A percentile compares a stretch with the other conserved stretches of the same genome.
Conservation (phyloP, 495 filamentous ascomycete species). For the Apiosordaria backusii region DNA sequence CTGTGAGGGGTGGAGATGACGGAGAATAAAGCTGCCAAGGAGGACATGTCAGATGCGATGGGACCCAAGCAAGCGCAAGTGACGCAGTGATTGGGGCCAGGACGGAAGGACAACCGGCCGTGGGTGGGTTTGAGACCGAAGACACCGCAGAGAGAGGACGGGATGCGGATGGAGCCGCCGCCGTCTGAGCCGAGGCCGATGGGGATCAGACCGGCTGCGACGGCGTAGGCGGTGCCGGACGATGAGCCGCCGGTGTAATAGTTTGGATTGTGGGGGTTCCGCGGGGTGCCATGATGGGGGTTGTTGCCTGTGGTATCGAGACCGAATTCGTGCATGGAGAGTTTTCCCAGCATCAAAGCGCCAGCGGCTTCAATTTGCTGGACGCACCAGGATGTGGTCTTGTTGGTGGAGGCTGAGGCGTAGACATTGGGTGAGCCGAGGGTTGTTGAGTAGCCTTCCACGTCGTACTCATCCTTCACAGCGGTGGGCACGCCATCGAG, state of each 20-base stretch:
- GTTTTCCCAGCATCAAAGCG: slow-evolving; percentile 72
- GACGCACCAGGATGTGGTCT: slow-evolving; percentile 62
- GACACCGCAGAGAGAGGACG: slow-evolving; percentile 71
- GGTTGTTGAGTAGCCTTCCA: slow-evolving; percentile 66
- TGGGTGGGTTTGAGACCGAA: slow-evolving; percentile 82
- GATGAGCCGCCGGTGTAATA: slow-evolving; percentile 87
- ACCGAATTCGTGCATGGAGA: slow-evolving; percentile 83
- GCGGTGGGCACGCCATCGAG: slow-evolving; percentile 73
- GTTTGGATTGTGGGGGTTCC: slow-evolving; percentile 66
- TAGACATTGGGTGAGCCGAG: slow-evolving; percentile 52
- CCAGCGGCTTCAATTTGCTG: slow-evolving; percentile 68
- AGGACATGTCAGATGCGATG: slow-evolving; percentile 67
- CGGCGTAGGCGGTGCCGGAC: slow-evolving; percentile 72
- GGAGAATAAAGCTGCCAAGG: slow-evolving; percentile 69
- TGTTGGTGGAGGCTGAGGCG: slow-evolving; percentile 43
- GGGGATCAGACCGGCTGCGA: slow-evolving; percentile 69
- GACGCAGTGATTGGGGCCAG: slow-evolving; percentile 56
- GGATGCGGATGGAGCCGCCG: slow-evolving; percentile 78
- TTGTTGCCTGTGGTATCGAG: slow-evolving; percentile 81
- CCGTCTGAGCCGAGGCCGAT: slow-evolving; percentile 78
- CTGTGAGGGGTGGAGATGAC: slow-evolving; percentile 68
- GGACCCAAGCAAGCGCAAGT: slow-evolving; percentile 67
- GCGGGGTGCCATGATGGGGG: slow-evolving; percentile 70
- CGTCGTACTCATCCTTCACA: slow-evolving; percentile 56
- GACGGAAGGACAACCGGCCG: slow-evolving; percentile 61